Base-by-base conservation (phyloP, 2,329 filamentous ascomycete genomes). In the Teratosphaeria pseudoeucalypti region DNA sequence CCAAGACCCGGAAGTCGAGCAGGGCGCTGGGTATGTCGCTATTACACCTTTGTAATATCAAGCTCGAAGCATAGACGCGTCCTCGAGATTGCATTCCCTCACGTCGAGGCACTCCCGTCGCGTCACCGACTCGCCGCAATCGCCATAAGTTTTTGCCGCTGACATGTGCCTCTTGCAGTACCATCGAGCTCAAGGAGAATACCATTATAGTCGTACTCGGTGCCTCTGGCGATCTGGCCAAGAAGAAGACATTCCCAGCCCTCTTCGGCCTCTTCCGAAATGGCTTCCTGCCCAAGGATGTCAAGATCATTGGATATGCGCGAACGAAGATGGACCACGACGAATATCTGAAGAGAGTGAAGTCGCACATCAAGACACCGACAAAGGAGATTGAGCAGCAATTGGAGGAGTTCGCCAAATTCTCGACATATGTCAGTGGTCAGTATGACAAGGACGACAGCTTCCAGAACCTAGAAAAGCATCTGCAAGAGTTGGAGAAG, bases 161-260 rank as follows among this genome's bases (percentile, higher is more conserved):
- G 54, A 58, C 56, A 56, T 12, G 11, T 3, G 12, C 27, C 16
- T 16, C 32, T 54, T 47, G 55, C 75, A 95, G 90, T 73, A 86
- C 85, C 71, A 82, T 95, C 77, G 94, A 99, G 85, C 87, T 99
- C 73, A 99, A 96, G 83, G 90, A 97, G 73, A 95, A 99, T 83
- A 99, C 94, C 66, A 85, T 92, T 73, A 95, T 99, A 71, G 84
- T 99, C 71, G 94, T 99, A 70, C 86, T 99, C 67, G 94, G 94
- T 72, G 94, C 94, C 66, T 99, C 94, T 57, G 94, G 94, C 71
- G 94, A 99, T 82, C 80, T 99, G 67, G 94, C 94, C 57, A 99
- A 99, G 84, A 99, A 99, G 87, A 99, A 99, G 87, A 99, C 94
- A 54, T 99, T 95, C 79, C 94, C 94, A 66, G 94, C 94, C 62